Evolutionary conservation across 164 flowering plant genomes (phyloP).

Genomic region (Piper longum): DNA sequence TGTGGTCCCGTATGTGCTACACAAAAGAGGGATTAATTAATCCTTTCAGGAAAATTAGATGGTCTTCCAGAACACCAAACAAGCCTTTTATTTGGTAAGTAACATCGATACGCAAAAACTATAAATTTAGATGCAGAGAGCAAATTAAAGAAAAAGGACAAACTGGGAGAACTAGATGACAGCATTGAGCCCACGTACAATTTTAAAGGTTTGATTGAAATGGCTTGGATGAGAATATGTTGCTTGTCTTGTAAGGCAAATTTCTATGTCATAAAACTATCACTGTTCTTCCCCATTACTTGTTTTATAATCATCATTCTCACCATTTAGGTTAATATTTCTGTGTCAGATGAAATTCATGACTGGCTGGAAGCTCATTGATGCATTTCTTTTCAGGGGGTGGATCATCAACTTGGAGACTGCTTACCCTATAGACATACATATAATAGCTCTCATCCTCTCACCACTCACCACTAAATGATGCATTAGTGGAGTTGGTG

Average conservation of each 20-base stretch:
- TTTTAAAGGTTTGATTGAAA: not conserved
- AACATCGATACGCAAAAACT: no score
- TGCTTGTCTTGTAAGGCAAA: constrained; percentile 3
- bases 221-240: not conserved
- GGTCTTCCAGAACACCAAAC: no score
- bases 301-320: not conserved
- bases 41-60: no score
- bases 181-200: not conserved
- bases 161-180: no score
- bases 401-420: not conserved
- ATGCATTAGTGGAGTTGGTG: no score
- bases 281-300: not conserved
- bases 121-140: no score
- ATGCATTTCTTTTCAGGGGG: not conserved
- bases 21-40: not conserved
- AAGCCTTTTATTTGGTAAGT: no score
- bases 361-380: not conserved
- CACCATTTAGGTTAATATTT: not conserved
- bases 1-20: constrained; percentile 1
- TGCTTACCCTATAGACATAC: not conserved
- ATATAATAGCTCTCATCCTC: no score
- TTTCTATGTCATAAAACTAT: no score
- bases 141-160: not conserved
- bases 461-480: no score
- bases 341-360: not conserved